Conservation (phyloP, 768 basidiomycete genomes). For the Porphyrellus cyaneotinctus region DNA sequence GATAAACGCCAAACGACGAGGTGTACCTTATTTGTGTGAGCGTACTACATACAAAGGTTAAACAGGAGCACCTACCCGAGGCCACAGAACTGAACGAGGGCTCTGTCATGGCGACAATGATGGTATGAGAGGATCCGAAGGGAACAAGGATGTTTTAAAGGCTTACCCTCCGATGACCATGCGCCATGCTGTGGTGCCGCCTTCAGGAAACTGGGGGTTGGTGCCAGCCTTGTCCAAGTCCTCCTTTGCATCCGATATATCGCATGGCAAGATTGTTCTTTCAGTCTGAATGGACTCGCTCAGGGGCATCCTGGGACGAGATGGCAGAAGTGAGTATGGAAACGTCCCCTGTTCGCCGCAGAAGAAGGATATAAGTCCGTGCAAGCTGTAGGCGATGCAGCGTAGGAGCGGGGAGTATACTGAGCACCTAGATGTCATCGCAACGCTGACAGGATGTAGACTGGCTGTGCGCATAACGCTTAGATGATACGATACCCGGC, state of each 20-base stretch:
- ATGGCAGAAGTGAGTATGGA: background rate
- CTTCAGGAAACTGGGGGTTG: slow-evolving; percentile 25
- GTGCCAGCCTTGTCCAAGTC: background rate
- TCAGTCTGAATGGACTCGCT: slow-evolving; percentile 1
- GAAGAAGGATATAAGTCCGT: background rate
- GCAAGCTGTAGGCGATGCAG: no score
- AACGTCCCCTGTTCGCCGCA: background rate
- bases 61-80: slow-evolving; percentile 24
- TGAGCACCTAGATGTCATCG: no score
- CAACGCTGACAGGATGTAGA: no score
- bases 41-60: background rate
- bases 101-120: slow-evolving; percentile 14
- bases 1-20: slow-evolving; percentile 39
- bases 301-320: slow-evolving; percentile 5
- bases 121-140: background rate
- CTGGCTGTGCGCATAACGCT: no score
- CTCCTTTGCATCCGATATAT: background rate
- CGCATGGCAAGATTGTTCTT: background rate
- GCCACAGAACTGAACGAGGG: slow-evolving; percentile 31
- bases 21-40: slow-evolving; percentile 26
- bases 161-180: slow-evolving; percentile 21
- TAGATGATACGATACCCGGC: no score
- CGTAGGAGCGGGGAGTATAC: no score
- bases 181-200: slow-evolving; percentile 26
- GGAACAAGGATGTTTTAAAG: background rate